Evolutionary conservation across 2,329 filamentous ascomycete genomes (phyloP), one percentile per base, ranked within the genome.

Genomic region (Fragosphaeria purpurea): DNA sequence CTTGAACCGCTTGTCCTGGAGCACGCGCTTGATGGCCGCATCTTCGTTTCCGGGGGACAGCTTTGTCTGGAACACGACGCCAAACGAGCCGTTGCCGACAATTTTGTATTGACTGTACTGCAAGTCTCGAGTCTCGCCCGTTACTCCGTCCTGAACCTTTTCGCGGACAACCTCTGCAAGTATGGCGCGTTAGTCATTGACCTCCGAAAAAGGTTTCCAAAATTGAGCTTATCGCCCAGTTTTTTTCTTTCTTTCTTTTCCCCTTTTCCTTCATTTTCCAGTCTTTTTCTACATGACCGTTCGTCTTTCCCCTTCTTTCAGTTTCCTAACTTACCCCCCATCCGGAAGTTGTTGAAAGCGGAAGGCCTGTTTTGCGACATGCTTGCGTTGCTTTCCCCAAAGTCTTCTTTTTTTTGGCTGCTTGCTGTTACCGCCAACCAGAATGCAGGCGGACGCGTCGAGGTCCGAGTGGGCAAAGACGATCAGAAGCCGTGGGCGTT

Each of bases 1-100:
- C 87, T 98, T 98, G 83, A 98, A 98, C 66, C 93, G 83, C 78
- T 98, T 98, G 77, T 98, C 93, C 67, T 98, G 93, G 53, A 98
- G 80, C 54, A 98, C 93, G 62, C 93, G 85, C 78, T 98, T 98
- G 77, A 98, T 98, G 67, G 93, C 93, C 49, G 93, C 93, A 73
- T 98, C 93, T 70, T 98, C 93, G 57, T 91, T 91, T 57, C 87
- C 93, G n/a, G 93, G 93, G 55, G 91, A 91, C 62, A 98, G 80
- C 75, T 97, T 97, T 52, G 93, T 98, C 74, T 98, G 93, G 70
- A 98, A 98, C 58, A 98, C 93, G 47, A 98, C 91, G 58, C 93
- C 93, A 61, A 98, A 98, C 38, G 91, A 97, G 60, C 93, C 93
- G 73, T 98, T 98, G 67, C 93, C 93, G 46, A 98, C 93, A 63